These are phyloP conservation scores for Physcomitrium patens DNA, from an alignment of 225 moss, liverwort and hornwort genomes.

Conservation along the genomic window DNA sequence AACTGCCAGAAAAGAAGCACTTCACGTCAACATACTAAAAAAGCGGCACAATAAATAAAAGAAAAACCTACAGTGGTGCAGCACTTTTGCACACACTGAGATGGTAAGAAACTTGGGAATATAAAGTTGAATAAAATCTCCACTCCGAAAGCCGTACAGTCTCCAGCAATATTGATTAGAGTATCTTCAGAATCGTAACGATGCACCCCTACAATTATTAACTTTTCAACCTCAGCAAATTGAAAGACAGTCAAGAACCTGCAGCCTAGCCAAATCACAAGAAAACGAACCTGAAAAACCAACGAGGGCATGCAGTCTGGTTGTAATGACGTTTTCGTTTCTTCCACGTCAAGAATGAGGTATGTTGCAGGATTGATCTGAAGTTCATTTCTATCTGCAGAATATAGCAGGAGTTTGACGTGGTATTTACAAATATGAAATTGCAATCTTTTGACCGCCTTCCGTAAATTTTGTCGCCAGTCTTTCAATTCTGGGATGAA, in stretches of 20 bases:
- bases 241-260: not conserved
- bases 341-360: constrained; percentile 61
- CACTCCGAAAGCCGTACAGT: not conserved
- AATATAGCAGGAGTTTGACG: constrained; percentile 58
- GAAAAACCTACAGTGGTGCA: not conserved
- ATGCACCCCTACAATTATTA: not conserved
- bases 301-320: constrained; percentile 79
- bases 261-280: not conserved
- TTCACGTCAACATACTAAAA: constrained; percentile 7
- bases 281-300: constrained; percentile 66
- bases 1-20: constrained; percentile 50
- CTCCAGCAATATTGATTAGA: not conserved
- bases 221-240: constrained; percentile 6
- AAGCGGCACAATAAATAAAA: not conserved
- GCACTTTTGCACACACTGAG: not conserved
- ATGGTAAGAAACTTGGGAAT: constrained; percentile 12
- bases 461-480: constrained; percentile 67
- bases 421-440: constrained; percentile 67
- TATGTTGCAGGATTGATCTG: constrained; percentile 67
- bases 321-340: constrained; percentile 25
- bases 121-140: not conserved
- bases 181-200: not conserved
- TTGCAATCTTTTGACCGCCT: constrained; percentile 68
- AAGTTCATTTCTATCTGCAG: constrained; percentile 51
- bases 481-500: constrained; percentile 61